Percentiles rank a stretch among this genome's conserved stretches.
phyloP scores from a whole-genome alignment of 2,329 filamentous ascomycete species.

The Venturia carpophila region DNA sequence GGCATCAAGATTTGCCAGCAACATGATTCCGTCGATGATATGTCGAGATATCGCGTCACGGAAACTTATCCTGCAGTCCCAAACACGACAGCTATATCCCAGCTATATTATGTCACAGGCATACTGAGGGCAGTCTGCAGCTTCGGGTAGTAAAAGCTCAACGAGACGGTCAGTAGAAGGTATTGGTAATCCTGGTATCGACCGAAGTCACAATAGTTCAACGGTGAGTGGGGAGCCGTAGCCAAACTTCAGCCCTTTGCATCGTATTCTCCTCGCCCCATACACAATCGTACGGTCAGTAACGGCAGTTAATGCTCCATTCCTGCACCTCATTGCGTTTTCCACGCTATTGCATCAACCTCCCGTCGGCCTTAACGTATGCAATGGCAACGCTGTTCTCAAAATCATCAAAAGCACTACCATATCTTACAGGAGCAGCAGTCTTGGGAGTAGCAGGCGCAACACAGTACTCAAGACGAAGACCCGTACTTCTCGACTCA shows the following conservation, averaged over 20 bases:
- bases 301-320: neutral
- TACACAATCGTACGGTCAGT: neutral
- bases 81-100: too few relatives aligned
- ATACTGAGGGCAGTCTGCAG: neutral
- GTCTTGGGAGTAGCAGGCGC: slow-evolving; percentile 2
- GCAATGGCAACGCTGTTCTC: neutral
- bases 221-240: neutral
- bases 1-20: too few relatives aligned
- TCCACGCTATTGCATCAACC: neutral
- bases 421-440: slow-evolving; percentile 8
- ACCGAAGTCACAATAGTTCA: neutral
- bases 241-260: neutral
- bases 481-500: neutral
- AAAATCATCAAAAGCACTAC: neutral
- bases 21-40: too few relatives aligned
- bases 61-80: too few relatives aligned
- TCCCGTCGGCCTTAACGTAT: neutral
- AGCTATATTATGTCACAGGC: too few relatives aligned
- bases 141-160: neutral
- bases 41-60: too few relatives aligned
- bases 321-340: neutral
- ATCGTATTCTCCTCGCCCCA: neutral
- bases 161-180: neutral
- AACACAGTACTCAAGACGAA: neutral
- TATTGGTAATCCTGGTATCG: neutral